These are phyloP conservation scores for Lasiodiplodia sp. DNA, from an alignment of 2,329 filamentous ascomycete species.

Conservation along the genomic window DNA sequence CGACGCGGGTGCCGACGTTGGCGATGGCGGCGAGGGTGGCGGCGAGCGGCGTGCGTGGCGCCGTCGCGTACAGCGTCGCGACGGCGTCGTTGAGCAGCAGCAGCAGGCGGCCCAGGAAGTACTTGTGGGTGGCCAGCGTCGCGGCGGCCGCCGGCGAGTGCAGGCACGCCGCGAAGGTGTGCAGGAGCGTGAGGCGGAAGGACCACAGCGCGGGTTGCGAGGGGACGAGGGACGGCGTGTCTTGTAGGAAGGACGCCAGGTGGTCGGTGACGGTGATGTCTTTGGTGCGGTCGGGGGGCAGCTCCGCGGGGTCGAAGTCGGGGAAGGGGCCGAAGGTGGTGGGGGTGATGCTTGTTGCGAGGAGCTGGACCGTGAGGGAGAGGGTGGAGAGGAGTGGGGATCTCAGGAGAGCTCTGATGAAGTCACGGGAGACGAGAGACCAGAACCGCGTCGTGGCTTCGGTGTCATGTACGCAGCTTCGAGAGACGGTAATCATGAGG, in stretches of 20 bases:
- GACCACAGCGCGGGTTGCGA: conserved; percentile 43
- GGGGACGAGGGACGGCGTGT: background rate
- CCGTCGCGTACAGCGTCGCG: no score
- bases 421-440: conserved; percentile 48
- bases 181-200: conserved; percentile 52
- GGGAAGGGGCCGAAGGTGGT: conserved; percentile 72
- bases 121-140: conserved; percentile 72
- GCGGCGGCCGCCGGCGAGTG: conserved; percentile 65
- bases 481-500: conserved; percentile 69
- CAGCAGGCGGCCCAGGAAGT: conserved; percentile 72
- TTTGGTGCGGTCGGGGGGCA: conserved; percentile 39
- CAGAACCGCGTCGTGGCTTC: conserved; percentile 65
- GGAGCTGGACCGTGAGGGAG: conserved; percentile 67
- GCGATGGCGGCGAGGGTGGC: conserved; percentile 57
- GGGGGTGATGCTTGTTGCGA: conserved; percentile 70
- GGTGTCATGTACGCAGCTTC: conserved; percentile 59
- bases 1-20: conserved; percentile 66
- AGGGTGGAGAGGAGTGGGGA: conserved; percentile 71
- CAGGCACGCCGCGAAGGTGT: conserved; percentile 45
- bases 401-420: background rate
- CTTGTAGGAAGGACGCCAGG: background rate
- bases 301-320: conserved; percentile 30
- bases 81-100: no score
- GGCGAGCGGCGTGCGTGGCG: conserved; percentile 39
- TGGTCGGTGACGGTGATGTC: background rate